Conservation (phyloP, 352 stramenopile genomes). For the Phytophthora chlamydospora region DNA sequence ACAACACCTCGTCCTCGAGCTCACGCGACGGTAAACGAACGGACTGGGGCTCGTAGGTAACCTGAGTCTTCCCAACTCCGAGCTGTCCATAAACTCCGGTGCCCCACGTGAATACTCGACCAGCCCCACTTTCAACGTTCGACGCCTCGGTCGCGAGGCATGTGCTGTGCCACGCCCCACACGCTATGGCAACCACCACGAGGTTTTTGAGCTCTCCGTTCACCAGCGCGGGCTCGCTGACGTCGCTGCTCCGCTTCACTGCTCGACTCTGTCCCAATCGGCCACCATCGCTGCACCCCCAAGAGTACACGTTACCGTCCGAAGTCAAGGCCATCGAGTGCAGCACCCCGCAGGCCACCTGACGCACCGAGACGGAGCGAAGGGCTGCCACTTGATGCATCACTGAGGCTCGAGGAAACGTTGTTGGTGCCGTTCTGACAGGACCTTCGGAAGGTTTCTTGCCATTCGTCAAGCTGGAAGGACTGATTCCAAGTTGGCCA, state of each 20-base stretch:
- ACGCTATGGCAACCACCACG: conserved; percentile 62
- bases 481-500: conserved; percentile 58
- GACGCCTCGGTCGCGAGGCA: conserved; percentile 49
- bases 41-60: conserved; percentile 48
- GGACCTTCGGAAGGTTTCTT: conserved; percentile 5
- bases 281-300: conserved; percentile 93
- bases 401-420: conserved; percentile 62
- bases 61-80: conserved; percentile 46
- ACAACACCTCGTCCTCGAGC: conserved; percentile 49
- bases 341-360: conserved; percentile 91
- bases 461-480: conserved; percentile 7
- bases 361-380: conserved; percentile 51
- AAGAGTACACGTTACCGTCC: conserved; percentile 92
- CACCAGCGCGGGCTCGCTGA: conserved; percentile 43
- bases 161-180: conserved; percentile 75
- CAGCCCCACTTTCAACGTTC: conserved; percentile 10
- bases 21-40: conserved; percentile 38
- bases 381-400: conserved; percentile 65
- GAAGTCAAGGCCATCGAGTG: conserved; percentile 89
- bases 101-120: conserved; percentile 72
- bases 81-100: conserved; percentile 80
- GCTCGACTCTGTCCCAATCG: conserved; percentile 47
- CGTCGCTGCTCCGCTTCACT: conserved; percentile 24
- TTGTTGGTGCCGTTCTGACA: conserved; percentile 15
- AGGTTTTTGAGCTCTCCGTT: conserved; percentile 38